Evolutionary conservation across 768 basidiomycete species (phyloP).

Genomic region (Infundibulicybe gibba): DNA sequence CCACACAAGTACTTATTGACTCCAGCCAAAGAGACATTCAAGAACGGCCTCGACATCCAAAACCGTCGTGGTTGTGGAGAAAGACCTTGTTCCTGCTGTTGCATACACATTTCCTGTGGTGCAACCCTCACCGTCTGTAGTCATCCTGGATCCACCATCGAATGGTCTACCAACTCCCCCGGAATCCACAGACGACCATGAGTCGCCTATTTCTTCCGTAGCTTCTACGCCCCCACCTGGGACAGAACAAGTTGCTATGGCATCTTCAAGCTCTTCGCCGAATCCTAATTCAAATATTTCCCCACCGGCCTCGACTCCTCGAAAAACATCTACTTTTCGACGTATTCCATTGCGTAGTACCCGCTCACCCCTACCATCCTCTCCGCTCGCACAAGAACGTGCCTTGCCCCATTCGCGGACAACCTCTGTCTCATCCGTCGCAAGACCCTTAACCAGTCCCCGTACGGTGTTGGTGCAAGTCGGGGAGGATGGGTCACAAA

Average conservation of each 20-base stretch:
- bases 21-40: slow-evolving; percentile 46
- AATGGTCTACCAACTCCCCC: too few relatives aligned
- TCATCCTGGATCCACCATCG: too few relatives aligned
- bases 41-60: slow-evolving; percentile 28
- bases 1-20: not conserved
- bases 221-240: slow-evolving; percentile 21
- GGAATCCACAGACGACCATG: slow-evolving; percentile 14
- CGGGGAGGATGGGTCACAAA: too few relatives aligned
- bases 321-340: slow-evolving; percentile 45
- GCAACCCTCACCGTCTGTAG: too few relatives aligned
- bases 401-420: slow-evolving; percentile 10
- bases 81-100: too few relatives aligned
- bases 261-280: not conserved
- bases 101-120: too few relatives aligned
- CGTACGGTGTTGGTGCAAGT: not conserved
- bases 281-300: slow-evolving; percentile 3
- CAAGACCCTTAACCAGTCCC: not conserved
- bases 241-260: slow-evolving; percentile 3
- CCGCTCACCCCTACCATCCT: slow-evolving; percentile 27
- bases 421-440: slow-evolving; percentile 7
- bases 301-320: slow-evolving; percentile 4
- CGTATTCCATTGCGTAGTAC: slow-evolving; percentile 38
- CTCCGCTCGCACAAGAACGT: slow-evolving; percentile 24
- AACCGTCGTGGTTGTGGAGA: slow-evolving; percentile 1
- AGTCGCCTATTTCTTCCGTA: slow-evolving; percentile 12